Evolutionary conservation across 1,284 basidiomycete genomes (phyloP).

Genomic region (Uromyces viciae-fabae): DNA sequence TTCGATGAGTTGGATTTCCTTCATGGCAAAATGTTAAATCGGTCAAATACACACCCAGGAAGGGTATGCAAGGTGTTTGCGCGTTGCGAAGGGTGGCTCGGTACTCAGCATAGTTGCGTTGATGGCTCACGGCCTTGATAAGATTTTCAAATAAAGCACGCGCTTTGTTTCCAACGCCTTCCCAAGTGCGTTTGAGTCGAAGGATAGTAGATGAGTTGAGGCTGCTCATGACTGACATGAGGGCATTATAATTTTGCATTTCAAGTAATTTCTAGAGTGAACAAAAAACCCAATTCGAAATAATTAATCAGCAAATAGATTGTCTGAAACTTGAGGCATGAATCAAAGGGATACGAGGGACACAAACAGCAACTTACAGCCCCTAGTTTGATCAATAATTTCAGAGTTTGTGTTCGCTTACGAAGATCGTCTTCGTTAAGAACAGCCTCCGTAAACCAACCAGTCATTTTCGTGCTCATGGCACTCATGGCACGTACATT

Average conservation of each 20-base stretch:
- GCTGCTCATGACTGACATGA: slow-evolving; percentile 57
- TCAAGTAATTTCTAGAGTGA: slow-evolving; percentile 50
- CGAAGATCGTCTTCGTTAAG: slow-evolving; percentile 56
- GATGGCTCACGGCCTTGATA: slow-evolving; percentile 78
- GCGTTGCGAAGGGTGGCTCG: slow-evolving; percentile 67
- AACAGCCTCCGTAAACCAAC: slow-evolving; percentile 58
- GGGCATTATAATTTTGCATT: slow-evolving; percentile 57
- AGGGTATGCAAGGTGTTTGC: slow-evolving; percentile 80
- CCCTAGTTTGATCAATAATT: slow-evolving; percentile 58
- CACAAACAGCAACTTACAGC: slow-evolving; percentile 50
- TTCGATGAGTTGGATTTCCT: slow-evolving; percentile 80
- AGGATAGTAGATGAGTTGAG: slow-evolving; percentile 55
- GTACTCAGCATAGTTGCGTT: slow-evolving; percentile 88
- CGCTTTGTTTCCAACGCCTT: slow-evolving; percentile 82
- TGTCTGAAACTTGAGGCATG: background rate
- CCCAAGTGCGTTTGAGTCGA: slow-evolving; percentile 55
- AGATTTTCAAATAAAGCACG: slow-evolving; percentile 72
- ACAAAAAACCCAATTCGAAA: background rate
- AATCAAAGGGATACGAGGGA: background rate
- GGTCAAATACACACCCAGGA: slow-evolving; percentile 82
- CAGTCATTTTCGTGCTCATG: slow-evolving; percentile 56
- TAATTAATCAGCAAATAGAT: background rate
- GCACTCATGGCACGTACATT: slow-evolving; percentile 56
- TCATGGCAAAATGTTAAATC: slow-evolving; percentile 94
- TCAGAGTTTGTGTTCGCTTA: slow-evolving; percentile 54